Evolutionary conservation across 164 flowering plant genomes (phyloP), one percentile per base, ranked within the genome.

Genomic region (Paratinospora sagittata): DNA sequence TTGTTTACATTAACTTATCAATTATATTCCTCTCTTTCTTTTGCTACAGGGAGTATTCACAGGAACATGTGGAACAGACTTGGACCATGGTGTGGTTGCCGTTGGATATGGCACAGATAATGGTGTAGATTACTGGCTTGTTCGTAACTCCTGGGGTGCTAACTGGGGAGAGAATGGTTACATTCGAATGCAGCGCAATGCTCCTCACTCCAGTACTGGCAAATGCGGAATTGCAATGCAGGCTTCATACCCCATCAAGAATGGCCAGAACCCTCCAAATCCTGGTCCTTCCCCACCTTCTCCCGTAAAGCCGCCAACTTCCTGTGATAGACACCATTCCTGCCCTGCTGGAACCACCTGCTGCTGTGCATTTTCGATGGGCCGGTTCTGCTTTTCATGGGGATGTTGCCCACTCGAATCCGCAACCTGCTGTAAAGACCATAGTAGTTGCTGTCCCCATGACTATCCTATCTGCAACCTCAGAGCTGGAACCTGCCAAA

Each of bases 321-420:
- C 81, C 0, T 95, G 98, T 68, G 96, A 89, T 58, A 73, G 24
- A 14, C 85, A 87, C 79, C 81, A 79, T 74, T 33, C 83, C n/a
- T 94, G 98, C 68, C 89, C 90, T 8, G 76, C 73, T 68, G 74
- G 85, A 71, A 85, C 57, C 73, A 94, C 97, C 37, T 92, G 97
- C 83, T 92, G 98, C 85, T 94, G 97, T 41, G 27, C 84, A 23
- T 87, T 63, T 26, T 78, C 84, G 74, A 86, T 67, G 58, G 82
- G 81, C 4, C 73, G 68, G 26, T 76, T 55, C 61, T 91, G 95
- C 86, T 83, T 87, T 52, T 78, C 69, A 8, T 95, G 99, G 99
- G 99, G 99, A 65, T 95, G 99, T 79, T 95, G 99, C 81, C 94
- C 94, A 0, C 88, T 89, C 0, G 98, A 95, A 71, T 83, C 79